Base-by-base conservation (phyloP, 1,284 basidiomycete species). In the Cutaneotrichosporon cyanovorans region DNA sequence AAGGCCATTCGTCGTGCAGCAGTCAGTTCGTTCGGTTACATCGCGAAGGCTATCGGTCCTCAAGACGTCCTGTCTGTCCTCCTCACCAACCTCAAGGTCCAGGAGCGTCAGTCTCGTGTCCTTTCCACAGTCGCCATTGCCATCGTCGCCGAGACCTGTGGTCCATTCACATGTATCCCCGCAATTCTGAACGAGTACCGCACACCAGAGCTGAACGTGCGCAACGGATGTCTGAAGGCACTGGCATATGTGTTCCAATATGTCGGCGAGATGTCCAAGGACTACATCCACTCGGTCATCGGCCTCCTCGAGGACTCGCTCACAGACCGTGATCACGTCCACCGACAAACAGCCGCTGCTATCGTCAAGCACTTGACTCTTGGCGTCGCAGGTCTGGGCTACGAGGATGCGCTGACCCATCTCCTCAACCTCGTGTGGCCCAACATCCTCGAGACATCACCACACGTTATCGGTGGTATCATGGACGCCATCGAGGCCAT, bases 221-320 rank as follows among this genome's bases (percentile, higher is more conserved):
- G 95, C 45, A 98, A 93, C n/a, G 95, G 95, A 53, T 98, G 93
- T 80, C 77, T 99, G 54, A 99, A 99, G 71, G 92, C 95, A 1
- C 78, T 98, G 22, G 91, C 92, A 5, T 99, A 96, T 77, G 85
- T 99, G 50, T 98, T 98, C 66, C 95, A 98, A 77, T 98, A 99
- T 65, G 93, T 98, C 61, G 95, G 95, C n/a, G 95, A 96, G 34
- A 93, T 97, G 76, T 92, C 90, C 22, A 93, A 95, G 32, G 95
- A 96, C 75, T 99, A 98, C 69, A 86, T 87, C 63, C 90, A 97
- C 73, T 93, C 89, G 1, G 90, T 97, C 16, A 86, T 97, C 45
- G 92, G 90, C 11, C 91, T 96, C 79, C 81, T 99, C 36, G 95
- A 98, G 72, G 95, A 98, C 60, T 92, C 93, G 1, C 78, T 98